These are phyloP conservation scores for Heliamphora pulchella DNA, from an alignment of 179 eudicot species.

Conservation along the genomic window DNA sequence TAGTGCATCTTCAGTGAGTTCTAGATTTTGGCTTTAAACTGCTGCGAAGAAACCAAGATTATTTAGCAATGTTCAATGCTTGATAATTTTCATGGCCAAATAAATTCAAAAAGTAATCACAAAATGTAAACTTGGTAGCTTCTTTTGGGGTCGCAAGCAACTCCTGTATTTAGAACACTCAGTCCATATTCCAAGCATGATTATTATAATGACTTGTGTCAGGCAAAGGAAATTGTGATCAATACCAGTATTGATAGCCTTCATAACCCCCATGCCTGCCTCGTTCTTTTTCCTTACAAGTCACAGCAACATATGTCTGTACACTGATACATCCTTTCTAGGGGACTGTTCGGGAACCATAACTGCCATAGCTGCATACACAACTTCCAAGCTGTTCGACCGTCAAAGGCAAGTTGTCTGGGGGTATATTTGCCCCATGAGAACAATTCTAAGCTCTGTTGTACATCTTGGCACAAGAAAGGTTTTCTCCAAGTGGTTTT, in stretches of 20 bases:
- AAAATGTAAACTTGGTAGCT: background rate
- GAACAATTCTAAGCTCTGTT: constrained; percentile 14
- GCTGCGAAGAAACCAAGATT: background rate
- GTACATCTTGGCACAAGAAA: constrained; percentile 1
- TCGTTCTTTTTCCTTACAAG: constrained; percentile 9
- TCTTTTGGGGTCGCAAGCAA: background rate
- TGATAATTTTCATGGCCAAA: background rate
- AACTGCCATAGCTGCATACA: constrained; percentile 2
- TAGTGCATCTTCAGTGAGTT: background rate
- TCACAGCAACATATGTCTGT: constrained; percentile 10
- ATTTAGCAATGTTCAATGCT: background rate
- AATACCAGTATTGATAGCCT: background rate
- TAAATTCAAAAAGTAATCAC: background rate
- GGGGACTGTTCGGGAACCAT: constrained; percentile 11
- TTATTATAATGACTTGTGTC: background rate
- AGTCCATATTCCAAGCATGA: background rate
- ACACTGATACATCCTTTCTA: background rate
- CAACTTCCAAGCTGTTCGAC: background rate
- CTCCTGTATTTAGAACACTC: background rate
- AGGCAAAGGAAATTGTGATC: constrained; percentile 11
- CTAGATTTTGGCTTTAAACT: background rate
- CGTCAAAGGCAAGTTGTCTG: background rate
- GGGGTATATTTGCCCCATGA: constrained; percentile 1
- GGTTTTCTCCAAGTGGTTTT: background rate
- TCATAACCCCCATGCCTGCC: constrained; percentile 6